A percentile compares a stretch with the other conserved stretches of the same genome.
phyloP scores from a whole-genome alignment of 2,329 filamentous ascomycete genomes.

The Phoma herbarum region DNA sequence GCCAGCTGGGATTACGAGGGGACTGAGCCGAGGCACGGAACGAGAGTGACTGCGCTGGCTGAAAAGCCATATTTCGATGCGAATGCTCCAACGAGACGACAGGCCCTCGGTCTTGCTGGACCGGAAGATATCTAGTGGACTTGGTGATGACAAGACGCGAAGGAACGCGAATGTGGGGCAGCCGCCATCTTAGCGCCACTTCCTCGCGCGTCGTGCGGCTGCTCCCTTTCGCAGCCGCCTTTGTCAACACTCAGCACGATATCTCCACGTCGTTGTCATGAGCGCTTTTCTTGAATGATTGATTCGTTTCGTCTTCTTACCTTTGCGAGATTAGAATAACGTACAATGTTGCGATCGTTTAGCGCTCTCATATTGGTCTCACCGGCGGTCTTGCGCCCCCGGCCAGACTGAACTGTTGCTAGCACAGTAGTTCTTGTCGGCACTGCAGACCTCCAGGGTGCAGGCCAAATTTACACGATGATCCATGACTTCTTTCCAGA shows the following conservation, averaged over 20 bases:
- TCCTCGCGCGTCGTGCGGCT: slow-evolving; percentile 11
- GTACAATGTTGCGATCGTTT: background rate
- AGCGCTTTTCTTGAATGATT: background rate
- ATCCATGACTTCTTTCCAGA: slow-evolving; percentile 3
- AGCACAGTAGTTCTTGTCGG: background rate
- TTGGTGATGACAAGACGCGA: slow-evolving; percentile 10
- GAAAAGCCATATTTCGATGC: slow-evolving; percentile 75
- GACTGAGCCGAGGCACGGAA: slow-evolving; percentile 73
- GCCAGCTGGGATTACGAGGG: slow-evolving; percentile 78
- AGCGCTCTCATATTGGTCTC: background rate
- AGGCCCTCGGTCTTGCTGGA: slow-evolving; percentile 71
- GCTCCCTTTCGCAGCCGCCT: slow-evolving; percentile 7
- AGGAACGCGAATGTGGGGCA: slow-evolving; percentile 13
- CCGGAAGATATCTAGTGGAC: slow-evolving; percentile 61
- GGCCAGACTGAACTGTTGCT: background rate
- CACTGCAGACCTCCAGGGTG: background rate
- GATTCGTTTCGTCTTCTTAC: background rate
- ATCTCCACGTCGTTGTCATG: background rate
- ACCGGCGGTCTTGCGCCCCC: background rate
- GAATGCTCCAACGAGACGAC: slow-evolving; percentile 70
- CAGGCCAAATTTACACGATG: slow-evolving; percentile 9
- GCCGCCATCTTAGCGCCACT: slow-evolving; percentile 1
- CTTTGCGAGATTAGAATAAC: no score
- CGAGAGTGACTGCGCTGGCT: slow-evolving; percentile 73
- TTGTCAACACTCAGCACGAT: background rate